Base-by-base conservation (phyloP, 129 eudicot genomes). In the Kitagawia praeruptora region DNA sequence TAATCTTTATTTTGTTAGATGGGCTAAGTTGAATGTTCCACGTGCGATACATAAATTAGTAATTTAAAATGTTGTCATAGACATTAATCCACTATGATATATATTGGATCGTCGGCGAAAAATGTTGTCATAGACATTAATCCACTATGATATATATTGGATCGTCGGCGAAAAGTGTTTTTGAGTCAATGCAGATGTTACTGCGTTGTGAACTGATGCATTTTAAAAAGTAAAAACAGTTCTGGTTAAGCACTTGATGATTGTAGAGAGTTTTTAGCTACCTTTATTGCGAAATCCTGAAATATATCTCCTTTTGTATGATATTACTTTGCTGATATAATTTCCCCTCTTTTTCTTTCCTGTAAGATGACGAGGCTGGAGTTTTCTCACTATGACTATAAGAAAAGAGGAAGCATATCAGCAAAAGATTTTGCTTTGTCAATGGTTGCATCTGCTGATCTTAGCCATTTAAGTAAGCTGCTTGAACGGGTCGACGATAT, bases 361-460 rank as follows among this genome's bases (percentile, higher is more conserved):
- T 15, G 6, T 12, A 11, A 94, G 98, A 90, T 92, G 66, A 78
- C 89, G 83, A 82, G 87, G n/a, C 79, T 95, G 81, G 98, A 95
- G 82, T 95, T 95, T 80, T 83, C 91, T 37, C 98, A 95, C 76
- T 95, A 95, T 56, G 98, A 95, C 89, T 88, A 70, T 82, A 90
- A 90, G 66, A 83, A 87, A 73, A 84, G 83, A 80, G 98, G 97
- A 66, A 90, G 90, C 23, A 95, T 95, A 84, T 92, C 98, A 28
- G 96, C 98, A 0, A 87, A 81, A 79, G 98, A 95, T 80, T 95
- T 95, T 84, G 96, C 96, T 23, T 72, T 95, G 67, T 95, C 97
- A 34, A 90, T 95, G 97, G 96, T 95, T 48, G 97, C 93, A 69
- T 95, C 98, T 51, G 98, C 97, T 5, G 98, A 95, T 54, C 89